Conservation (phyloP, 495 filamentous ascomycete species). For the Durotheca rogersii region DNA sequence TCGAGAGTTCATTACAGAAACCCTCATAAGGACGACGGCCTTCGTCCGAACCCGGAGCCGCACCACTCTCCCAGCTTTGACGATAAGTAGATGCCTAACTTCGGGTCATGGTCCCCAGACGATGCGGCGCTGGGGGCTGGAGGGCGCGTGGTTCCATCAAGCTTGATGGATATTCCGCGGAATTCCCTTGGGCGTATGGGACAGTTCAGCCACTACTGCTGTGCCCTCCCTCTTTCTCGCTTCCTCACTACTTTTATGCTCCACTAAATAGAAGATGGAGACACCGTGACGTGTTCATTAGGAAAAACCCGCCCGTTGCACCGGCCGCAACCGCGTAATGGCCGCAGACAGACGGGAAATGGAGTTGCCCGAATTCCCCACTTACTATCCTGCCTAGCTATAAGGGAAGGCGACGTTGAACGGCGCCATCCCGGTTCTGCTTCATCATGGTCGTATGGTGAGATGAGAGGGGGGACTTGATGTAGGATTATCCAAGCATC, state of each 20-base stretch:
- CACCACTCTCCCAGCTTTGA: too few species aligned
- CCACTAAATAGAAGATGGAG: constrained; percentile 22
- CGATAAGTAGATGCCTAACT: too few species aligned
- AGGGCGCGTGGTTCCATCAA: constrained; percentile 28
- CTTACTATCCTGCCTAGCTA: constrained; percentile 39
- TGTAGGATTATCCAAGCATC: too few species aligned
- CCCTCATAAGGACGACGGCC: constrained; percentile 32
- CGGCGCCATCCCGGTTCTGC: constrained; percentile 23
- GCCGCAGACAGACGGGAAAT: constrained; percentile 29
- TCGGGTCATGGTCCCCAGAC: constrained; percentile 19
- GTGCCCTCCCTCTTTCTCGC: constrained; percentile 25
- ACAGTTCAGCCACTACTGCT: constrained; percentile 31
- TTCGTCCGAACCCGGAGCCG: too few species aligned
- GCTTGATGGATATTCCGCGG: constrained; percentile 9
- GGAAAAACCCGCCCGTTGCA: constrained; percentile 37
- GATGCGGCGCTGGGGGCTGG: constrained; percentile 10
- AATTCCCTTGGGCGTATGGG: constrained; percentile 10
- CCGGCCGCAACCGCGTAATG: constrained; percentile 32
- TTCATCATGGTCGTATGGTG: constrained; percentile 15
- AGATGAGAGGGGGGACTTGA: too few species aligned
- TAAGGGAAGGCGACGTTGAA: constrained; percentile 25
- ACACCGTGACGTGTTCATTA: constrained; percentile 33
- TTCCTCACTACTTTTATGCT: too few species aligned
- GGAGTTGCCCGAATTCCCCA: constrained; percentile 38
- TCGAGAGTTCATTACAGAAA: constrained; percentile 25